Evolutionary conservation across 257 asterid genomes (phyloP).

Genomic region (Plantago ovata): DNA sequence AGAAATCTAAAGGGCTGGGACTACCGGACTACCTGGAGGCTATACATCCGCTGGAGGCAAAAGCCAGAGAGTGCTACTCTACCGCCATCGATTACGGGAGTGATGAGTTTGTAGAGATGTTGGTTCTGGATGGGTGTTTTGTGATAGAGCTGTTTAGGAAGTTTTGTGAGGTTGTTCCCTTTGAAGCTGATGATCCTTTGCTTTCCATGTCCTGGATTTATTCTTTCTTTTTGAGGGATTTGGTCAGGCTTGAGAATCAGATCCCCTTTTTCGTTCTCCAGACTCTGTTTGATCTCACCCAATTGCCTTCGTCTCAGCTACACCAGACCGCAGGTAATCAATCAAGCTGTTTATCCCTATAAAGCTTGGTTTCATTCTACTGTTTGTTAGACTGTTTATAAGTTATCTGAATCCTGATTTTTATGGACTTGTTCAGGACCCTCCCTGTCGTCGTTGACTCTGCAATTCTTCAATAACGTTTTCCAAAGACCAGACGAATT

Average conservation of each 20-base stretch:
- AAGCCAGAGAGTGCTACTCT: conserved; percentile 73
- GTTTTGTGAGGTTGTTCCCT: conserved; percentile 46
- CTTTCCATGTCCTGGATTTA: conserved; percentile 66
- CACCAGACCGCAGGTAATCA: not conserved
- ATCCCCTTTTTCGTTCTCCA: conserved; percentile 70
- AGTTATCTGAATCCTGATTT: too few relatives aligned
- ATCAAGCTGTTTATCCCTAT: too few relatives aligned
- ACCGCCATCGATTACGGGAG: conserved; percentile 21
- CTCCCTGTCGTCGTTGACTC: conserved; percentile 30
- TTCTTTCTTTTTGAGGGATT: conserved; percentile 59
- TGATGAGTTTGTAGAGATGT: conserved; percentile 71
- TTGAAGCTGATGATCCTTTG: conserved; percentile 68
- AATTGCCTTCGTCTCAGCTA: conserved; percentile 29
- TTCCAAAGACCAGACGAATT: conserved; percentile 45
- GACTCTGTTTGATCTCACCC: conserved; percentile 52
- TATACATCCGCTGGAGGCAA: conserved; percentile 50
- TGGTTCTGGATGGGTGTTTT: conserved; percentile 88
- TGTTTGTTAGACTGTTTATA: too few relatives aligned
- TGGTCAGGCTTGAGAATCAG: conserved; percentile 78
- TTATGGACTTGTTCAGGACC: conserved; percentile 26
- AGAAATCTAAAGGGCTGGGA: conserved; percentile 14
- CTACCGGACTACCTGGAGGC: conserved; percentile 45
- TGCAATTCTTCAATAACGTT: conserved; percentile 53
- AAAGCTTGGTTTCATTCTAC: too few relatives aligned
- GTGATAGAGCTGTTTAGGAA: conserved; percentile 68